These are phyloP conservation scores for Closterium sp. DNA, from an alignment of 139 green algal species.

Conservation along the genomic window DNA sequence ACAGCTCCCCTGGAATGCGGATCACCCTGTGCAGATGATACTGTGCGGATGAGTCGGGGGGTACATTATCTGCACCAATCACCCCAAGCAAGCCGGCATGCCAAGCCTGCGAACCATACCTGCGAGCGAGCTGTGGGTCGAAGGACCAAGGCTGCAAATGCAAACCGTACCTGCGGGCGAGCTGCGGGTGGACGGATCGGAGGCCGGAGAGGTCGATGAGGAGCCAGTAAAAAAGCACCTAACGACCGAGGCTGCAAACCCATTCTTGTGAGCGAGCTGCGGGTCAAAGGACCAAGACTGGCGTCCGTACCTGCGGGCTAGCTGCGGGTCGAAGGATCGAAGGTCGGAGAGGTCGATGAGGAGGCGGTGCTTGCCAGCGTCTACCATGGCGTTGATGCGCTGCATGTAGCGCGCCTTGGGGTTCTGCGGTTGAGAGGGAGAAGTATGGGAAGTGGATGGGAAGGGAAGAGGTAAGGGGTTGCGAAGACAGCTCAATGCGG, in stretches of 20 bases:
- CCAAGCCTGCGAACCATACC: not conserved
- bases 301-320: conserved; percentile 50
- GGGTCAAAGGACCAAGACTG: not conserved
- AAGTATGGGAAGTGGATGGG: not conserved
- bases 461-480: conserved; percentile 56
- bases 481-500: too few relatives aligned
- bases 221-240: conserved; percentile 59
- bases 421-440: not conserved
- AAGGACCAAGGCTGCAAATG: not conserved
- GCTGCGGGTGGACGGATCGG: conserved; percentile 67
- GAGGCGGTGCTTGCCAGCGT: conserved; percentile 54
- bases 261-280: not conserved
- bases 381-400: conserved; percentile 47
- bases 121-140: not conserved
- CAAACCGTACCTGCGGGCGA: conserved; percentile 55
- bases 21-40: too few relatives aligned
- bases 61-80: too few relatives aligned
- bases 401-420: conserved; percentile 54
- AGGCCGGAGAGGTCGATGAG: conserved; percentile 70
- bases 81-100: not conserved
- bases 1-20: not conserved
- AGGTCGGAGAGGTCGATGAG: conserved; percentile 71
- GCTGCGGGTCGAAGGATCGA: conserved; percentile 68
- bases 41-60: not conserved
- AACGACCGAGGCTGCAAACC: not conserved